Percentiles rank a stretch among this genome's conserved stretches.
These are phyloP conservation scores for Massariosphaeria phaeospora DNA, from an alignment of 495 filamentous ascomycete species.

Conservation along the genomic window DNA sequence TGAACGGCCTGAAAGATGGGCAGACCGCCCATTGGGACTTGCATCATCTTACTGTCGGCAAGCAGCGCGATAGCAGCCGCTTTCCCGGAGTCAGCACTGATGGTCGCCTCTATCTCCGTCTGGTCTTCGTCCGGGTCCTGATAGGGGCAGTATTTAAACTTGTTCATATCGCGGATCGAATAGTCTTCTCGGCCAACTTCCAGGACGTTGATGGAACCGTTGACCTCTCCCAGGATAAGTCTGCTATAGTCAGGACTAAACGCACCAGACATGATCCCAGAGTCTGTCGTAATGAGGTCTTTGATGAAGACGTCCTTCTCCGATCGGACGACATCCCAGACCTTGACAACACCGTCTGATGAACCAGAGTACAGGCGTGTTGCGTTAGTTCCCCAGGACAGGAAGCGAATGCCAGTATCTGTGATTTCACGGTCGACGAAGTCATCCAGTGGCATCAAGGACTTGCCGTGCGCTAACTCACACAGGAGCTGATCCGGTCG, in stretches of 20 bases:
- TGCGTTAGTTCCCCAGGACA: constrained; percentile 66
- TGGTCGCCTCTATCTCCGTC: neutral
- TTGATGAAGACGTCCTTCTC: constrained; percentile 58
- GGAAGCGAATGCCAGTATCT: constrained; percentile 78
- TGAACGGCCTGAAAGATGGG: constrained; percentile 40
- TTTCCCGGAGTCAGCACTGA: constrained; percentile 8
- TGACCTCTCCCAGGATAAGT: constrained; percentile 70
- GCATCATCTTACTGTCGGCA: constrained; percentile 24
- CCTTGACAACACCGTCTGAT: constrained; percentile 80
- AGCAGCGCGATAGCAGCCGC: constrained; percentile 27
- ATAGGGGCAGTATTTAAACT: constrained; percentile 25
- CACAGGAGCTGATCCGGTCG: constrained; percentile 55
- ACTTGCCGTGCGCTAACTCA: constrained; percentile 61
- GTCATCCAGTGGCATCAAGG: constrained; percentile 58
- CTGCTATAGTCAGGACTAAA: constrained; percentile 69
- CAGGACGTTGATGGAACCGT: constrained; percentile 66
- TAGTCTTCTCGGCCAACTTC: constrained; percentile 35
- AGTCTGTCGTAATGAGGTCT: constrained; percentile 49
- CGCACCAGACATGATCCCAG: constrained; percentile 59
- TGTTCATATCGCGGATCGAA: constrained; percentile 24
- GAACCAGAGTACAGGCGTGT: constrained; percentile 82
- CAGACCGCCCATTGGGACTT: constrained; percentile 35
- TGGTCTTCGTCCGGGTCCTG: constrained; percentile 7
- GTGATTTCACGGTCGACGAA: constrained; percentile 55
- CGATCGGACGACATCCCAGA: constrained; percentile 71